Evolutionary conservation across 345 rosid species (phyloP), one percentile per base, ranked within the genome.

Genomic region (Brassica nigra): DNA sequence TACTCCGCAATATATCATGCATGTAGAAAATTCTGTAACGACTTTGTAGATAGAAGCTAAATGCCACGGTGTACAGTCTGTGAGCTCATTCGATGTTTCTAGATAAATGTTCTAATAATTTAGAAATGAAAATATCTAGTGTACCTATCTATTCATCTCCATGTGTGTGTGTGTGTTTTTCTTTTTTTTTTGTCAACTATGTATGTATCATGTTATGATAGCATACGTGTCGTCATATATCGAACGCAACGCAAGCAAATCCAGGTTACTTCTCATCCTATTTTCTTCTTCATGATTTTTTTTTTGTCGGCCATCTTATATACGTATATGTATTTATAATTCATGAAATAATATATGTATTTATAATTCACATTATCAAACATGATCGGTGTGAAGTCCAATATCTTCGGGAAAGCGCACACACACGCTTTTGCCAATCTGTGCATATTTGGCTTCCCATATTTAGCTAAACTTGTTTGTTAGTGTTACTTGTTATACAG

Each of bases 21-120:
- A 47, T 49, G 2, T 47, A 34, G 14, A 5, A 70, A 63, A 52
- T 12, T 18, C 55, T 27, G 66, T 71, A 54, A 71, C 15, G 71
- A 71, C 57, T 70, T 34, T 70, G 80, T 70, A 33, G 58, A 70
- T 52, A 52, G 44, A 70, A 52, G 71, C 66, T 63, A 71, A 63
- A 70, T 70, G 80, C 57, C 65, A 77, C 64, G 80, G 49, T 52
- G 18, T 34, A 34, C 36, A 47, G 55, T 62, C 28, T 20, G 75
- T 62, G 44, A 30, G 4, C 57, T 11, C 33, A 36, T 70, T 78
- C 65, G 76, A 70, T 34, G 80, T 62, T 77, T 70, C 70, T 55
- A 62, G 64, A 77, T 16, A 54, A 42, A 23, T 34, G 11, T 34
- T 63, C 66, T 31, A 52, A 47, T 30, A 36, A 36, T n/a, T 23